A percentile compares a stretch with the other conserved stretches of the same genome.
Evolutionary conservation across 768 basidiomycete genomes (phyloP).

Genomic region (Amyloporia xantha): DNA sequence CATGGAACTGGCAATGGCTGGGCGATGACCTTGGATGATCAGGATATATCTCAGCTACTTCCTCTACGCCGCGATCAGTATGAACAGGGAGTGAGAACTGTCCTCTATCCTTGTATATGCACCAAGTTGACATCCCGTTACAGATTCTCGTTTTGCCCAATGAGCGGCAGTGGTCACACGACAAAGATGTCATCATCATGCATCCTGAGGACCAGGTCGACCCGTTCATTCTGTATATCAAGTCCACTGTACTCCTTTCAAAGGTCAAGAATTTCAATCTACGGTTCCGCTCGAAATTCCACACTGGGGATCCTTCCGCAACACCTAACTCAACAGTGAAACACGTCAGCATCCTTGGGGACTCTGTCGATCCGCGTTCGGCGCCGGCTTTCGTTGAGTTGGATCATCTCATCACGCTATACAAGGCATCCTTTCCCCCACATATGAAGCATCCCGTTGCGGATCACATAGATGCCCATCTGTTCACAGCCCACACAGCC

Average conservation of each 20-base stretch:
- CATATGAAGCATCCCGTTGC: slow-evolving; percentile 49
- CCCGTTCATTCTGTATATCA: slow-evolving; percentile 66
- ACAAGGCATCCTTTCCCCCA: slow-evolving; percentile 51
- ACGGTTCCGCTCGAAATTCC: slow-evolving; percentile 55
- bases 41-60: slow-evolving; percentile 65
- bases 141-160: slow-evolving; percentile 26
- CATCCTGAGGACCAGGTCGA: slow-evolving; percentile 62
- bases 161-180: slow-evolving; percentile 64
- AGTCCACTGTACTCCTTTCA: slow-evolving; percentile 59
- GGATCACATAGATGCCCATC: slow-evolving; percentile 49
- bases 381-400: slow-evolving; percentile 59
- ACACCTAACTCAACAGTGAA: slow-evolving; percentile 8
- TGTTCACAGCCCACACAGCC: slow-evolving; percentile 34
- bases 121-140: slow-evolving; percentile 12
- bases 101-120: background rate
- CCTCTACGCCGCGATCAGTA: slow-evolving; percentile 57
- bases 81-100: slow-evolving; percentile 47
- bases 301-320: slow-evolving; percentile 46
- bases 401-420: slow-evolving; percentile 50
- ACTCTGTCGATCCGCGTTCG: slow-evolving; percentile 46
- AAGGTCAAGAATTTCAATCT: slow-evolving; percentile 58
- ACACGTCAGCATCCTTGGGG: background rate
- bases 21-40: slow-evolving; percentile 65
- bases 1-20: slow-evolving; percentile 65
- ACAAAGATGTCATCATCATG: slow-evolving; percentile 48